phyloP scores from a whole-genome alignment of 2,329 filamentous ascomycete genomes.

The Penicillium corylophilum region DNA sequence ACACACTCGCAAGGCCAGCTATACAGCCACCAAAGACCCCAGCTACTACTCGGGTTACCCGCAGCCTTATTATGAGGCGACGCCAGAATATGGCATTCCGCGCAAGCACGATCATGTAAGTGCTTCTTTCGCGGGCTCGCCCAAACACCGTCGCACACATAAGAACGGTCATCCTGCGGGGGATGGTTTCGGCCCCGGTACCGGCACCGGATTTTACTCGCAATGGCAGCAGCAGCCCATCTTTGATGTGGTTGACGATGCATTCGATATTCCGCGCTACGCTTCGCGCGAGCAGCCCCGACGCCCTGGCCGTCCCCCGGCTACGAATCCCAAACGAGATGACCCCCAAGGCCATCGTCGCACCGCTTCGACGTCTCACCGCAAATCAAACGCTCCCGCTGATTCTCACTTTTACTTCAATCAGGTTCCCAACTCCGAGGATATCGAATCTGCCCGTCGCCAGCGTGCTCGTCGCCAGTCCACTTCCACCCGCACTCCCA shows the following conservation, averaged over 20 bases:
- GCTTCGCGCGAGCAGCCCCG: constrained; percentile 47
- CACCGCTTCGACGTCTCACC: constrained; percentile 35
- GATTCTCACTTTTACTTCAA: constrained; percentile 53
- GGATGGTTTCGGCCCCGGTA: constrained; percentile 29
- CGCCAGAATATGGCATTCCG: constrained; percentile 53
- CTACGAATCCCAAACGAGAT: constrained; percentile 24
- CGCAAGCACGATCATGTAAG: constrained; percentile 65
- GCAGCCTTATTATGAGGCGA: constrained; percentile 48
- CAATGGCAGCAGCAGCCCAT: constrained; percentile 52
- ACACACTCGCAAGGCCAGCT: constrained; percentile 59
- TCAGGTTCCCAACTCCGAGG: constrained; percentile 58
- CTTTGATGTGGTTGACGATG: constrained; percentile 58
- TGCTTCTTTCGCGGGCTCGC: constrained; percentile 52
- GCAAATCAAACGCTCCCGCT: constrained; percentile 47
- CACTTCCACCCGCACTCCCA: constrained; percentile 48
- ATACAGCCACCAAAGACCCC: constrained; percentile 45
- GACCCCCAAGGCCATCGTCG: constrained; percentile 24
- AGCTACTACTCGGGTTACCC: constrained; percentile 48
- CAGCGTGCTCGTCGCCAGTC: constrained; percentile 56
- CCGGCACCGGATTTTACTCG: constrained; percentile 27
- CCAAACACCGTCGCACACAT: constrained; percentile 48
- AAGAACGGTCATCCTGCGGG: constrained; percentile 41
- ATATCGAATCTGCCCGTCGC: constrained; percentile 49
- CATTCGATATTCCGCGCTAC: constrained; percentile 48
- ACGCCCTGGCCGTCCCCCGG: constrained; percentile 23